These are phyloP conservation scores for Pelargonium cotyledonis DNA, from an alignment of 441 rosid genomes.

Conservation along the genomic window DNA sequence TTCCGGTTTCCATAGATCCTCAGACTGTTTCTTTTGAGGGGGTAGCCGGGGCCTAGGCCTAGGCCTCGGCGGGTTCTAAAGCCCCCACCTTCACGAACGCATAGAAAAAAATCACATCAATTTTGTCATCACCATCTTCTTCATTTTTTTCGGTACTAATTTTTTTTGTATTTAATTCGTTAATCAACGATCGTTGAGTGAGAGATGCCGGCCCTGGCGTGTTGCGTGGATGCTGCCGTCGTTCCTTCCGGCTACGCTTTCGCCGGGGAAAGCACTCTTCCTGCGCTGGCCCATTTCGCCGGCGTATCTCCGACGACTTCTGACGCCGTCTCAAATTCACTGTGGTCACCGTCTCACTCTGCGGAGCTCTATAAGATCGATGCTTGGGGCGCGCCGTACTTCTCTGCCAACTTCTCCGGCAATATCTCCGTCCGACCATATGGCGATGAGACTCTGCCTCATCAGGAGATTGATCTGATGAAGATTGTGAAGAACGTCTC, in stretches of 20 bases:
- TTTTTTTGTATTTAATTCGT: slow-evolving; percentile 6
- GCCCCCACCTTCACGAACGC: slow-evolving; percentile 52
- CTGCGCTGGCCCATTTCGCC: slow-evolving; percentile 27
- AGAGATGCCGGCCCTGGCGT: slow-evolving; percentile 87
- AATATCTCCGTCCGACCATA: slow-evolving; percentile 67
- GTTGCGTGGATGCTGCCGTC: slow-evolving; percentile 50
- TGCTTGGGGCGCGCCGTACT: slow-evolving; percentile 93
- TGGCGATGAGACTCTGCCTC: slow-evolving; percentile 54
- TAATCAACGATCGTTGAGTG: slow-evolving; percentile 21
- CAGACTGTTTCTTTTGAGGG: slow-evolving; percentile 44
- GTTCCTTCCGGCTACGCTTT: slow-evolving; percentile 31
- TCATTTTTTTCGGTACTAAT: not conserved
- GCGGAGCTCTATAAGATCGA: slow-evolving; percentile 60
- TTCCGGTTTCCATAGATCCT: slow-evolving; percentile 41
- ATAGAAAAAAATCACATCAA: no score
- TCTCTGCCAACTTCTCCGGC: slow-evolving; percentile 60
- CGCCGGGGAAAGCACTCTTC: slow-evolving; percentile 51
- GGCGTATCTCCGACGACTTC: no score
- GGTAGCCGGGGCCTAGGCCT: slow-evolving; percentile 99
- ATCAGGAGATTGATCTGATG: slow-evolving; percentile 81
- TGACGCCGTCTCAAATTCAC: not conserved
- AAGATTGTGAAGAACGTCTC: slow-evolving; percentile 70
- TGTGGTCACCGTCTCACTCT: slow-evolving; percentile 75
- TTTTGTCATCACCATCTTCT: no score
- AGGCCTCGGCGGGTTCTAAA: slow-evolving; percentile 93